A percentile compares a stretch with the other conserved stretches of the same genome.
Conservation (phyloP, 169 alveolate genomes). For the Babesia divergens region DNA sequence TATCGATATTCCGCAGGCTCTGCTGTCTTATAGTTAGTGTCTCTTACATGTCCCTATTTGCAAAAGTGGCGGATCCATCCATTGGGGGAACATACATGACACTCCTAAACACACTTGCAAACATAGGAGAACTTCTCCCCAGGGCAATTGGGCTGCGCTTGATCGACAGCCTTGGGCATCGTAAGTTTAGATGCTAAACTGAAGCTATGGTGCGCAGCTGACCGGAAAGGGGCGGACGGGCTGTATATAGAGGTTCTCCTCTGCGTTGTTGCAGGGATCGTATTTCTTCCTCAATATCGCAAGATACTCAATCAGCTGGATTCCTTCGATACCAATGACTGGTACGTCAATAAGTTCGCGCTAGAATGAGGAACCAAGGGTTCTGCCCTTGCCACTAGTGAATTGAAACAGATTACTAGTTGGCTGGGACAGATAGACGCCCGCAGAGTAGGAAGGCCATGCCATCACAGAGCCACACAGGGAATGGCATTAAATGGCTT, state of each 20-base stretch:
- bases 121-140: conserved; percentile 68
- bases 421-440: too few species aligned
- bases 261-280: conserved; percentile 23
- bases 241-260: conserved; percentile 23
- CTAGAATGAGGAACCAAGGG: neutral
- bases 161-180: conserved; percentile 9
- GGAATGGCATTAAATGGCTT: too few species aligned
- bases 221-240: conserved; percentile 17
- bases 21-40: conserved; percentile 13
- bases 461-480: too few species aligned
- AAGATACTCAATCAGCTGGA: conserved; percentile 7
- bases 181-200: neutral
- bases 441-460: too few species aligned
- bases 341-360: conserved; percentile 35
- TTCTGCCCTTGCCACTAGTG: too few species aligned
- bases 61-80: conserved; percentile 77
- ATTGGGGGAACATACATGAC: conserved; percentile 85
- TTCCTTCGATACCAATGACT: conserved; percentile 31
- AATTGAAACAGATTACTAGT: too few species aligned
- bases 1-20: conserved; percentile 11
- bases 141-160: conserved; percentile 13
- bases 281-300: conserved; percentile 21
- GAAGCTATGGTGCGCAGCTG: neutral
- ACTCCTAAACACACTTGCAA: conserved; percentile 78
- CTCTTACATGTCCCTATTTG: conserved; percentile 70